Evolutionary conservation across 805 yeast species (phyloP).

Genomic region (Suhomyces prunicola): DNA sequence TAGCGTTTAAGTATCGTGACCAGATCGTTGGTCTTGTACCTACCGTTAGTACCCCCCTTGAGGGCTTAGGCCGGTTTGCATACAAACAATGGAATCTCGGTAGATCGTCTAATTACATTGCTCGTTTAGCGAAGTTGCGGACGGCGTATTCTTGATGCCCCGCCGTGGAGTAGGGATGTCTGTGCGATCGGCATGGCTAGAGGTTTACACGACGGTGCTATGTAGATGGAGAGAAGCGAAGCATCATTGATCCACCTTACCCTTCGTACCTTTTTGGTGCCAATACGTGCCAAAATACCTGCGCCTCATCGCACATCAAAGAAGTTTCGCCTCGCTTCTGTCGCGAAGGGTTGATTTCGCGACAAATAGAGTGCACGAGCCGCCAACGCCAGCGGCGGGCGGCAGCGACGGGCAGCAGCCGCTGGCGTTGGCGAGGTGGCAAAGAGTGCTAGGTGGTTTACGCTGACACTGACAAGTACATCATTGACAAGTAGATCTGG

Average conservation of each 20-base stretch:
- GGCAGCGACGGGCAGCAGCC: background rate
- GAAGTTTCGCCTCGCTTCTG: background rate
- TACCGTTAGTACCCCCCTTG: background rate
- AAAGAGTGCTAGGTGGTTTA: background rate
- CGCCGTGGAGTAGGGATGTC: background rate
- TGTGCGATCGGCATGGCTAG: background rate
- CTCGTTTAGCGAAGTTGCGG: background rate
- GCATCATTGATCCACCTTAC: background rate
- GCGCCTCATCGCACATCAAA: background rate
- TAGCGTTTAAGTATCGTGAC: background rate
- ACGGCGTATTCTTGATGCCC: background rate
- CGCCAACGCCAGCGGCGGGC: background rate
- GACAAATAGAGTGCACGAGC: no score
- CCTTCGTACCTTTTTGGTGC: background rate
- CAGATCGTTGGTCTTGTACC: background rate
- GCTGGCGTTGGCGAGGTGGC: background rate
- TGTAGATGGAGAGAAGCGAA: background rate
- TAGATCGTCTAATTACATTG: background rate
- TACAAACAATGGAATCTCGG: background rate
- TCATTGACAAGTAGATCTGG: background rate
- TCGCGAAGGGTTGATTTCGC: background rate
- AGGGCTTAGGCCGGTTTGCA: background rate
- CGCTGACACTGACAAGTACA: background rate
- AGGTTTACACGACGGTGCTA: background rate
- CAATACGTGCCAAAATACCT: background rate